These are phyloP conservation scores for Calvatia gigantea DNA, from an alignment of 768 basidiomycete genomes.

Conservation along the genomic window DNA sequence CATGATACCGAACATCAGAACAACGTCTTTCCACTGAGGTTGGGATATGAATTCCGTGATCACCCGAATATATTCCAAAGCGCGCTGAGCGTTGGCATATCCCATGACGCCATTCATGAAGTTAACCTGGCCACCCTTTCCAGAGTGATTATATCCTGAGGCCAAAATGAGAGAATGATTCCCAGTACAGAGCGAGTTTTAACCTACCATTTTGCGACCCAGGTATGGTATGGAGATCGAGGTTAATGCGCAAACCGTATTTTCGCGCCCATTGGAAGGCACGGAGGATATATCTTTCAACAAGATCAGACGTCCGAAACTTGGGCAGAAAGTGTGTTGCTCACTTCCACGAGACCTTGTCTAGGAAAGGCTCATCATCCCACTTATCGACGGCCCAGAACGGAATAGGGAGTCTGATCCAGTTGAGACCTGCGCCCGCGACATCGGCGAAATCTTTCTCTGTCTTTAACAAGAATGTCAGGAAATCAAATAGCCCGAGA, in stretches of 20 bases:
- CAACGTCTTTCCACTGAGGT: constrained; percentile 64
- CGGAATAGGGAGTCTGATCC: constrained; percentile 78
- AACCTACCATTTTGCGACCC: constrained; percentile 68
- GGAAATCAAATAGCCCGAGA: background rate
- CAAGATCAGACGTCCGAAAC: background rate
- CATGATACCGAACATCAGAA: constrained; percentile 60
- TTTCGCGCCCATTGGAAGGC: constrained; percentile 78
- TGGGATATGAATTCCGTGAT: constrained; percentile 83
- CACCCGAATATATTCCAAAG: constrained; percentile 75
- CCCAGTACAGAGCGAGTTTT: background rate
- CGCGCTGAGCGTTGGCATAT: constrained; percentile 78
- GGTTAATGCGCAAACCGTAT: constrained; percentile 77
- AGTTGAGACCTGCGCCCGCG: constrained; percentile 85
- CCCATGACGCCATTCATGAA: constrained; percentile 80
- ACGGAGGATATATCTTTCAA: constrained; percentile 65
- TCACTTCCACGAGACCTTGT: constrained; percentile 70
- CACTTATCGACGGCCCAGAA: constrained; percentile 80
- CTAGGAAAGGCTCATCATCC: constrained; percentile 77
- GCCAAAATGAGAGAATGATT: background rate
- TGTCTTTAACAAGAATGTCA: constrained; percentile 44
- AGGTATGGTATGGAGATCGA: constrained; percentile 77
- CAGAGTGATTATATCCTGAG: constrained; percentile 58
- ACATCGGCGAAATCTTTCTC: constrained; percentile 90
- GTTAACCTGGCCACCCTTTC: constrained; percentile 58
- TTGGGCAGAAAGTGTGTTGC: constrained; percentile 19